These are phyloP conservation scores for Aegilops umbellulata DNA, from an alignment of 176 grass and related monocot genomes.

Conservation along the genomic window DNA sequence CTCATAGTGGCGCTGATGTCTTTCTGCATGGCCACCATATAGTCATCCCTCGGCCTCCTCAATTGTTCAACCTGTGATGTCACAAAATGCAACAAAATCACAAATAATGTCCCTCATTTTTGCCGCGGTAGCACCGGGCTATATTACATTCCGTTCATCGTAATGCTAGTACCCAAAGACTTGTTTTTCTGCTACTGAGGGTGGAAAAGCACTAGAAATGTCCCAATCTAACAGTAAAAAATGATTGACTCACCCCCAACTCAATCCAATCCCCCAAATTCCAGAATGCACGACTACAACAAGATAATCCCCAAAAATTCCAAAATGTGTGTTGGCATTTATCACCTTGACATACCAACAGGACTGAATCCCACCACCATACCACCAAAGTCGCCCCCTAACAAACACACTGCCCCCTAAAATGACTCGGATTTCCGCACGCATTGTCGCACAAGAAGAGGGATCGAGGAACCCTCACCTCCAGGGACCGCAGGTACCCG, in stretches of 20 bases:
- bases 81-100: conserved; percentile 6
- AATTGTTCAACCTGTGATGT: conserved; percentile 23
- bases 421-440: neutral
- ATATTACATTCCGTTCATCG: neutral
- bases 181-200: neutral
- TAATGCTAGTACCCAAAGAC: neutral
- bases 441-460: neutral
- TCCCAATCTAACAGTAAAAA: neutral
- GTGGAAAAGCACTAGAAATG: neutral
- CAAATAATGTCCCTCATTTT: neutral
- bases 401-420: neutral
- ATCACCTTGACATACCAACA: neutral
- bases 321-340: neutral
- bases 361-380: neutral
- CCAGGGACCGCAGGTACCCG: conserved; percentile 38
- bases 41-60: conserved; percentile 40
- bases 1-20: conserved; percentile 41
- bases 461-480: conserved; percentile 35
- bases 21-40: conserved; percentile 40
- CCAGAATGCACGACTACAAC: neutral
- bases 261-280: neutral
- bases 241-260: neutral
- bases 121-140: neutral
- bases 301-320: neutral
- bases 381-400: neutral